These are phyloP conservation scores for Nicotiana paniculata DNA, from an alignment of 257 asterid species.

Conservation along the genomic window DNA sequence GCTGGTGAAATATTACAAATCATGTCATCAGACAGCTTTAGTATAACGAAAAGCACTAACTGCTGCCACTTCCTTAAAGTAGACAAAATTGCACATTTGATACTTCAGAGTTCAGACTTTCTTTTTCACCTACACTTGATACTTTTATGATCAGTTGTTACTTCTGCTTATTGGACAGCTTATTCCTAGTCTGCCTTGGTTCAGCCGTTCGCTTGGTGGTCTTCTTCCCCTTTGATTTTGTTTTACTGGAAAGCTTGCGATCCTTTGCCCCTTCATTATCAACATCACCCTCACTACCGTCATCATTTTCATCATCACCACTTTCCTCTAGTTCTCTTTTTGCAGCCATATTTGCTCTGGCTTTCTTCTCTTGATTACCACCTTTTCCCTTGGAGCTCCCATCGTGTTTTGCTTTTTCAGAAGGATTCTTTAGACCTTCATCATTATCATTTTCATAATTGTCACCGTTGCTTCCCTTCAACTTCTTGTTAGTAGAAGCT, in stretches of 20 bases:
- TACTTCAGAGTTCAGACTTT: neutral
- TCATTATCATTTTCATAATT: slow-evolving; percentile 20
- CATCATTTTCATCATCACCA: slow-evolving; percentile 25
- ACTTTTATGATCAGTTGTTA: slow-evolving; percentile 20
- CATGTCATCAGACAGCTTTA: neutral
- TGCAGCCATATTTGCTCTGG: slow-evolving; percentile 30
- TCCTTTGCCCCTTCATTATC: slow-evolving; percentile 30
- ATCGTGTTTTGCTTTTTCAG: slow-evolving; percentile 30
- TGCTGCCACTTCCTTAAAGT: neutral
- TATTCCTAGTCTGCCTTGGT: slow-evolving; percentile 25
- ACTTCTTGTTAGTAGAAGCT: slow-evolving; percentile 34
- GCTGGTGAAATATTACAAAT: neutral
- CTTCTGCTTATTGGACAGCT: slow-evolving; percentile 35
- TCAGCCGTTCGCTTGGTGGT: slow-evolving; percentile 31
- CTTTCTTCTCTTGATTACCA: slow-evolving; percentile 28
- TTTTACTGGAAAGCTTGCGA: slow-evolving; percentile 9
- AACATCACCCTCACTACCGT: slow-evolving; percentile 17
- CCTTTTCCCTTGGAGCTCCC: slow-evolving; percentile 22
- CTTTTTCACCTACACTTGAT: neutral
- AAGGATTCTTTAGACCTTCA: slow-evolving; percentile 29
- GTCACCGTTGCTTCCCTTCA: slow-evolving; percentile 23
- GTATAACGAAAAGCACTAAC: neutral
- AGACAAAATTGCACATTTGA: neutral
- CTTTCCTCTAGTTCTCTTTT: slow-evolving; percentile 47
- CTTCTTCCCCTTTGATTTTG: slow-evolving; percentile 26